phyloP scores from a whole-genome alignment of 441 rosid species.

The Erysimum pusillum region DNA sequence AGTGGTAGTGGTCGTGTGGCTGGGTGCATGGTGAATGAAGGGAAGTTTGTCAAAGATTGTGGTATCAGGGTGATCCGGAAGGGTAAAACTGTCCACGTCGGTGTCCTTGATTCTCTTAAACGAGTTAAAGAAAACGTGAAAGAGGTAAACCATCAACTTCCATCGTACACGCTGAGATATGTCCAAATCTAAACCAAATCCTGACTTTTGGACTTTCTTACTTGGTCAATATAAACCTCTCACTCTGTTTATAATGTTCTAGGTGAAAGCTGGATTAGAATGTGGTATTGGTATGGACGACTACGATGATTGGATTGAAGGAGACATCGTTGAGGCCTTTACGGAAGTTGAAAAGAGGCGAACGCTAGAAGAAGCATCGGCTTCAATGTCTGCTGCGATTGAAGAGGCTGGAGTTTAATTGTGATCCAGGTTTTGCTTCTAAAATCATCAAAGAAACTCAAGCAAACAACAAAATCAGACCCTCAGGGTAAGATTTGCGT shows the following conservation, averaged over 20 bases:
- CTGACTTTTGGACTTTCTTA: constrained; percentile 9
- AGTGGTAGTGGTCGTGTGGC: constrained; percentile 99
- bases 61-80: constrained; percentile 83
- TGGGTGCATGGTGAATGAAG: constrained; percentile 98
- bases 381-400: constrained; percentile 87
- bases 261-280: constrained; percentile 92
- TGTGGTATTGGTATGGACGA: constrained; percentile 83
- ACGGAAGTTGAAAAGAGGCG: constrained; percentile 78
- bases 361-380: constrained; percentile 95
- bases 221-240: constrained; percentile 13
- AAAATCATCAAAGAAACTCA: constrained; percentile 34
- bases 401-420: constrained; percentile 64
- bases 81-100: constrained; percentile 70
- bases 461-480: constrained; percentile 30
- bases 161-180: constrained; percentile 13
- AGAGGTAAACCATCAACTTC: constrained; percentile 67
- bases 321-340: constrained; percentile 82
- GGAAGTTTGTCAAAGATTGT: constrained; percentile 85
- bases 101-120: constrained; percentile 82
- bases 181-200: constrained; percentile 16
- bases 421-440: constrained; percentile 37
- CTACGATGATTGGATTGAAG: constrained; percentile 80
- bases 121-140: constrained; percentile 92
- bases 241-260: constrained; percentile 10
- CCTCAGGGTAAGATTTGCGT: constrained; percentile 26